A percentile compares a stretch with the other conserved stretches of the same genome.
These are phyloP conservation scores for Naematelia encephala DNA, from an alignment of 768 basidiomycete species.

Conservation along the genomic window DNA sequence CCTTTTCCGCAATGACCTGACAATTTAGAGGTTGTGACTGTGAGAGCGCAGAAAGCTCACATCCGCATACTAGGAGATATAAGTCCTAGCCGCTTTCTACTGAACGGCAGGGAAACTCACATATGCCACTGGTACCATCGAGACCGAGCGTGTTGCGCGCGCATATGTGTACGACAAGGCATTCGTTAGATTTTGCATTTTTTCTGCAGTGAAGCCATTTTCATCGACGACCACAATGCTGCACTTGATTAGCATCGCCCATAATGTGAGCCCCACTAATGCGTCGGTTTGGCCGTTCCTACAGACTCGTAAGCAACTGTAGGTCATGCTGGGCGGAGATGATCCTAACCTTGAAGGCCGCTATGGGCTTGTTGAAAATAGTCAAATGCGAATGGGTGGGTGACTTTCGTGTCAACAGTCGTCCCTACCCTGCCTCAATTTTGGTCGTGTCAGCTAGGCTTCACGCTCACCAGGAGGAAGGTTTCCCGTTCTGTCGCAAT, in stretches of 20 bases:
- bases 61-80: slow-evolving; percentile 17
- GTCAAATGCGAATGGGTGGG: slow-evolving; percentile 48
- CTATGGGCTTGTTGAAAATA: slow-evolving; percentile 48
- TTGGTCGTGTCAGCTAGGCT: too few species aligned
- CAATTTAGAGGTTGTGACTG: background rate
- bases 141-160: slow-evolving; percentile 38
- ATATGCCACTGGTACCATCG: slow-evolving; percentile 29
- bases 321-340: too few species aligned
- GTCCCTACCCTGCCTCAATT: too few species aligned
- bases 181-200: slow-evolving; percentile 33
- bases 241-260: too few species aligned
- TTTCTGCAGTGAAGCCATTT: slow-evolving; percentile 35
- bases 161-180: slow-evolving; percentile 31
- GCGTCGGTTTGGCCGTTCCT: slow-evolving; percentile 45
- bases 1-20: slow-evolving; percentile 24
- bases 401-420: slow-evolving; percentile 42
- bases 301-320: too few species aligned
- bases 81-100: background rate
- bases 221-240: too few species aligned
- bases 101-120: background rate
- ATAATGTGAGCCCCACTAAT: too few species aligned
- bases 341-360: slow-evolving; percentile 50
- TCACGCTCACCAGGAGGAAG: slow-evolving; percentile 42
- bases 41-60: slow-evolving; percentile 3
- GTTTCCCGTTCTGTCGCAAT: slow-evolving; percentile 44